Base-by-base conservation (phyloP, 139 green algal species). In the Coelastrella sp. region DNA sequence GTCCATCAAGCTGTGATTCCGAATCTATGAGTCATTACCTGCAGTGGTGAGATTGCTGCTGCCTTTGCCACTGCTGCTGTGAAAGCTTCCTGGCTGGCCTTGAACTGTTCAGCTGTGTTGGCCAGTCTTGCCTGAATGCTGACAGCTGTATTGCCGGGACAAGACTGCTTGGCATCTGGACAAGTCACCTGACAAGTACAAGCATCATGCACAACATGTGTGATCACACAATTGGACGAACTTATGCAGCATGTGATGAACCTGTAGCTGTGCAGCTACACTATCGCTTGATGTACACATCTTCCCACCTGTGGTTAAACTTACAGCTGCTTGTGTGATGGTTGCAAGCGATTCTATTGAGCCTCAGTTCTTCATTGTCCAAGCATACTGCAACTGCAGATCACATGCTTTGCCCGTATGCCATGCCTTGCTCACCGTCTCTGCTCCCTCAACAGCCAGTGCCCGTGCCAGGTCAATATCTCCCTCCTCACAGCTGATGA, bases 111-210 rank as follows among this genome's bases (percentile, higher is more conserved):
- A 19, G 72, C 72, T 50, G 72, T 64, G 72, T 80, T 80, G 3
- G 72, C 72, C 64, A 80, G 64, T 32, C 53, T 80, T 6, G 45
- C 37, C 23, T 66, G 45, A 17, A 80, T 25, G 7, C 45, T 45
- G 27, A 80, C 45, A 5, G 72, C 72, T 41, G 43, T 66, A 27
- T 66, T 80, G 37, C 75, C 75, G 19, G 75, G 75, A 37, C 75
- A 83, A 25, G 75, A 34, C 75, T 83, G 71, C 75, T 83, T 83
- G 11, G n/a, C 51, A 48, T 83, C 75, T 4, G 75, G 75, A 53
- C 75, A 83, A 51, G 59, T 80, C 45, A 66, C 27, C 72, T 80
- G 45, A 30, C 27, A 30, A 17, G 50, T 34, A 13, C 25, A 38
- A 50, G n/a, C n/a, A 35, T 27, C 21, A 25, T 40, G 66, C 34